Evolutionary conservation across 176 grass and related monocot genomes (phyloP).

Genomic region (Juncus effusus): DNA sequence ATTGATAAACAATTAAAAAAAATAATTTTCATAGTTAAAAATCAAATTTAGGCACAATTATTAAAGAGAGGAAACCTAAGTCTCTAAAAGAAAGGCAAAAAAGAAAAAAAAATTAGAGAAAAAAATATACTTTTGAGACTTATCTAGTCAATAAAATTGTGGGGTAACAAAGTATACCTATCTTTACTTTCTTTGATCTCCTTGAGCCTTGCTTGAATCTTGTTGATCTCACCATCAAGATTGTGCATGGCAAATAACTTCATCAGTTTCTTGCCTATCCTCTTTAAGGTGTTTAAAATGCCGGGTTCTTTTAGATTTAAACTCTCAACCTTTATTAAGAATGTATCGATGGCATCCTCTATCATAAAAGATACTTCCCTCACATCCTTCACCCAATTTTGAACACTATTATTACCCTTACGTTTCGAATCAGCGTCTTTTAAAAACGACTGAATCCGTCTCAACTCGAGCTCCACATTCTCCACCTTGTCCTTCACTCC

Average conservation of each 20-base stretch:
- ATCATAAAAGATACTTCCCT: not conserved
- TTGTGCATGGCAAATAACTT: not conserved
- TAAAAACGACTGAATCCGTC: not conserved
- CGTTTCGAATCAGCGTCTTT: constrained; percentile 6
- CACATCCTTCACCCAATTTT: not conserved
- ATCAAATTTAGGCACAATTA: too few species aligned
- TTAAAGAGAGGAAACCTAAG: too few species aligned
- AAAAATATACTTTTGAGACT: too few species aligned
- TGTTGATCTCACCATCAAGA: not conserved
- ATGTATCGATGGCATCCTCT: not conserved
- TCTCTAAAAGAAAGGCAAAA: too few species aligned
- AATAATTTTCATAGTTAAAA: too few species aligned
- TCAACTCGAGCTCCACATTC: not conserved
- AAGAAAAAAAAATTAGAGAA: too few species aligned
- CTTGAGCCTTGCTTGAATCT: too few species aligned
- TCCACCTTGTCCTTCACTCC: not conserved
- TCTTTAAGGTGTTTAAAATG: not conserved
- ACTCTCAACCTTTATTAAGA: not conserved
- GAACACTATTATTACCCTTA: not conserved
- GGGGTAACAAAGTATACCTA: too few species aligned
- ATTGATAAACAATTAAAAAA: too few species aligned
- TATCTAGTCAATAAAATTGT: too few species aligned
- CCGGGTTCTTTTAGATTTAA: not conserved
- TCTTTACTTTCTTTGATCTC: too few species aligned
- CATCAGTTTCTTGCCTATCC: not conserved